These are phyloP conservation scores for Neurospora sp. DNA, from an alignment of 495 filamentous ascomycete genomes.

Conservation along the genomic window DNA sequence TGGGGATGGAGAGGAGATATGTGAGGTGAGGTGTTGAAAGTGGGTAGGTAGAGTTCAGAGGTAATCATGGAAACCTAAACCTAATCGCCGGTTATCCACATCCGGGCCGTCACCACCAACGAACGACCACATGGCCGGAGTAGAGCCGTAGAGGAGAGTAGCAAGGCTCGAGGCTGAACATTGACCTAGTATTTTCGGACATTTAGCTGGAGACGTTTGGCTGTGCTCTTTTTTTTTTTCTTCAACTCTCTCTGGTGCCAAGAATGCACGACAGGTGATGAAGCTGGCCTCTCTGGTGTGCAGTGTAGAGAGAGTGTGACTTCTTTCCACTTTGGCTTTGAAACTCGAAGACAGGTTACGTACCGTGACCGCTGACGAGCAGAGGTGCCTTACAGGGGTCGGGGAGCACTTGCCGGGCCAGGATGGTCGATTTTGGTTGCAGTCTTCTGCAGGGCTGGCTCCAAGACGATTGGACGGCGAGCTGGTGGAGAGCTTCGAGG, in stretches of 20 bases:
- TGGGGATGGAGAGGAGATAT: background rate
- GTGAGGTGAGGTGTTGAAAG: background rate
- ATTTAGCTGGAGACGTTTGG: background rate
- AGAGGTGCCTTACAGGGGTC: background rate
- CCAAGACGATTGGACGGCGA: background rate
- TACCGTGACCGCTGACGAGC: background rate
- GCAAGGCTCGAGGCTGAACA: background rate
- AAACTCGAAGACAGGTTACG: background rate
- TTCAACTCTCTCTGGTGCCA: background rate
- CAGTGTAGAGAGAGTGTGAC: background rate
- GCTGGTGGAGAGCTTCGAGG: background rate
- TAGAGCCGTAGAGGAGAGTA: background rate
- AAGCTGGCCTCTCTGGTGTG: background rate
- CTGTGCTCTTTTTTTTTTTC: background rate
- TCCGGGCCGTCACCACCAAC: background rate
- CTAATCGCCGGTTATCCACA: background rate
- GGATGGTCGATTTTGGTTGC: background rate
- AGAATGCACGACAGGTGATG: background rate
- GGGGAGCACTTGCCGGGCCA: background rate
- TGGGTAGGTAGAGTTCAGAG: background rate
- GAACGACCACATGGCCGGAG: background rate
- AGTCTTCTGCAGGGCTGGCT: background rate
- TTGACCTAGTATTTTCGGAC: background rate
- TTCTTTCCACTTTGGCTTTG: background rate
- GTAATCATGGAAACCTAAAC: background rate